Evolutionary conservation across 1,139 yeast genomes (phyloP).

Genomic region (Scheffersomyces stambukii): DNA sequence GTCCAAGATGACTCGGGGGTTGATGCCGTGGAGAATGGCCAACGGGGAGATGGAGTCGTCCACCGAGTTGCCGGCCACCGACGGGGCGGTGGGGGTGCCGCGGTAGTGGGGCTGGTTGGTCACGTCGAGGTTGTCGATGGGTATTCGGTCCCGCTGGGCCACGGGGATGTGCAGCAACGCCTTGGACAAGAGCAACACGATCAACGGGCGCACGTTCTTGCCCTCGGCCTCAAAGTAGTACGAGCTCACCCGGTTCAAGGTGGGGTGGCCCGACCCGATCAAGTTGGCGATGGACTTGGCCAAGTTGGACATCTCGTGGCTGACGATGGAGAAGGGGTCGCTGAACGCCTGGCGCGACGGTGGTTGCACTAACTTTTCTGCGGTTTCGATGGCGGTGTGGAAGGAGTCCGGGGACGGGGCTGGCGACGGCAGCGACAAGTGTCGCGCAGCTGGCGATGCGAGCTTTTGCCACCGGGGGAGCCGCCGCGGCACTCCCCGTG

Average conservation of each 20-base stretch:
- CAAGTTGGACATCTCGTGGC: conserved; percentile 87
- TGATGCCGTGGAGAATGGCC: conserved; percentile 80
- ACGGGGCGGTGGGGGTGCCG: conserved; percentile 42
- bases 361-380: conserved; percentile 80
- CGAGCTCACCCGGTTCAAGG: conserved; percentile 81
- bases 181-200: conserved; percentile 77
- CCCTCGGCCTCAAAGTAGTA: conserved; percentile 97
- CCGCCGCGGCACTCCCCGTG: no score
- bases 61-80: conserved; percentile 53
- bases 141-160: conserved; percentile 60
- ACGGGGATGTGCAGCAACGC: conserved; percentile 76
- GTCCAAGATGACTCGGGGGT: conserved; percentile 73
- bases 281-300: conserved; percentile 83
- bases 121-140: conserved; percentile 59
- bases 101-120: conserved; percentile 56
- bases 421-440: no score
- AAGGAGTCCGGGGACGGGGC: no score
- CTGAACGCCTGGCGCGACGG: conserved; percentile 41
- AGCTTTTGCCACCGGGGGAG: no score
- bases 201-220: conserved; percentile 87
- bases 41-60: conserved; percentile 73
- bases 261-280: conserved; percentile 92
- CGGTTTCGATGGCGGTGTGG: conserved; percentile 66
- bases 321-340: conserved; percentile 91
- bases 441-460: conserved; percentile 6